phyloP scores from a whole-genome alignment of 306 rosid genomes.

The Argentina anserina region DNA sequence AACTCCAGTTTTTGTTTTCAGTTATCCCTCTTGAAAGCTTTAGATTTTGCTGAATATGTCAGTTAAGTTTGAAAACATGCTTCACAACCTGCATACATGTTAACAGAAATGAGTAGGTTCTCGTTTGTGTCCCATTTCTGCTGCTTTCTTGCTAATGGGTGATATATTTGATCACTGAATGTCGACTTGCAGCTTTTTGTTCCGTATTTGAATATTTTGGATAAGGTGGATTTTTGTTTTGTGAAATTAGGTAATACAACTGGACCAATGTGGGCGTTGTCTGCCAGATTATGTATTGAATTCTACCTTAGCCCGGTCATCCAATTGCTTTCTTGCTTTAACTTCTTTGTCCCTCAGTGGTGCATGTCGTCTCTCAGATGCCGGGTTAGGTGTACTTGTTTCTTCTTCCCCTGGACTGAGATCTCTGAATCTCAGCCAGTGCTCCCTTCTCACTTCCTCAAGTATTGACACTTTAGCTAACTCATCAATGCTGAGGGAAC shows the following conservation, averaged over 20 bases:
- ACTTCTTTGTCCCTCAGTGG: constrained; percentile 65
- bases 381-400: constrained; percentile 50
- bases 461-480: constrained; percentile 49
- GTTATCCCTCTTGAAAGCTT: background rate
- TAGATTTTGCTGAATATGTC: background rate
- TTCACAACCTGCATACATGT: background rate
- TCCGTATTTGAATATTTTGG: background rate
- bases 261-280: constrained; percentile 80
- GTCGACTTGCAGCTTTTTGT: constrained; percentile 11
- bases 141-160: background rate
- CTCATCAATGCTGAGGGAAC: constrained; percentile 56
- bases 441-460: constrained; percentile 68
- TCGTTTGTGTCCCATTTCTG: background rate
- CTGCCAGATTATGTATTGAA: constrained; percentile 49
- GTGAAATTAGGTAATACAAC: constrained; percentile 70
- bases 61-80: background rate
- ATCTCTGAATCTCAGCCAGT: constrained; percentile 80
- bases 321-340: constrained; percentile 47
- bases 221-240: constrained; percentile 17
- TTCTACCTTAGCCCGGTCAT: constrained; percentile 42
- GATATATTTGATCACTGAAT: background rate
- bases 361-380: constrained; percentile 76
- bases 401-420: constrained; percentile 62
- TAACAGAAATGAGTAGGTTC: background rate
- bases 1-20: background rate